These are phyloP conservation scores for Nannizziopsis barbatae DNA, from an alignment of 2,329 filamentous ascomycete genomes.

Conservation along the genomic window DNA sequence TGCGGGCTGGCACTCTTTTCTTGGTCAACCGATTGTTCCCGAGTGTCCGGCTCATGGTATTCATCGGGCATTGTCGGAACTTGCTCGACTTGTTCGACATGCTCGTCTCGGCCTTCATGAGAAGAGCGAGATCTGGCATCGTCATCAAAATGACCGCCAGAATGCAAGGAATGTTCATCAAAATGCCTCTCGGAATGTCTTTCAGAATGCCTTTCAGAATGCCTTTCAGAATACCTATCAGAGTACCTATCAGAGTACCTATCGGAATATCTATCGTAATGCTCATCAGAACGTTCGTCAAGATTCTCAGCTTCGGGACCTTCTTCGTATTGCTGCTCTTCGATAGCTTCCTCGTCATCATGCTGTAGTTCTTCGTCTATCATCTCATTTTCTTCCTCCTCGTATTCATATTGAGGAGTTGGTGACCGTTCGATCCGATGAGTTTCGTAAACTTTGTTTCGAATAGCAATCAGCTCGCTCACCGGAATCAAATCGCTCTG, in stretches of 20 bases:
- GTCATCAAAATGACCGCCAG: no score
- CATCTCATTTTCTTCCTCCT: conserved; percentile 2
- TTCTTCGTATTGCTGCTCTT: not conserved
- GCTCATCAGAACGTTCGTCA: not conserved
- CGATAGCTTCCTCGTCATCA: not conserved
- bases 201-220: not conserved
- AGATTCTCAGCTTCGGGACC: conserved; percentile 2
- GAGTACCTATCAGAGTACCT: not conserved
- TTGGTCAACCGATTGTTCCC: not conserved
- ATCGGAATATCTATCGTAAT: not conserved
- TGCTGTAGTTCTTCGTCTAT: conserved; percentile 1
- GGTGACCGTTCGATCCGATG: conserved; percentile 19
- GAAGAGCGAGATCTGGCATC: not conserved
- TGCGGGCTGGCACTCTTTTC: not conserved
- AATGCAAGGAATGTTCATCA: not conserved
- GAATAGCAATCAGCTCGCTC: conserved; percentile 33
- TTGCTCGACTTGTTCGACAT: no score
- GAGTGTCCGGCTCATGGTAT: not conserved
- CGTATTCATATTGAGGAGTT: conserved; percentile 11
- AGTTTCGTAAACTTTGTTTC: conserved; percentile 21
- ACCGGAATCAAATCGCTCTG: conserved; percentile 34
- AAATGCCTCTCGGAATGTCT: not conserved
- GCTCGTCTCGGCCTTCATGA: not conserved
- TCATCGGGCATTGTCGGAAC: not conserved
- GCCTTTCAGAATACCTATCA: not conserved